Evolutionary conservation across 345 rosid species (phyloP), one percentile per base, ranked within the genome.

Genomic region (Brassica cretica): DNA sequence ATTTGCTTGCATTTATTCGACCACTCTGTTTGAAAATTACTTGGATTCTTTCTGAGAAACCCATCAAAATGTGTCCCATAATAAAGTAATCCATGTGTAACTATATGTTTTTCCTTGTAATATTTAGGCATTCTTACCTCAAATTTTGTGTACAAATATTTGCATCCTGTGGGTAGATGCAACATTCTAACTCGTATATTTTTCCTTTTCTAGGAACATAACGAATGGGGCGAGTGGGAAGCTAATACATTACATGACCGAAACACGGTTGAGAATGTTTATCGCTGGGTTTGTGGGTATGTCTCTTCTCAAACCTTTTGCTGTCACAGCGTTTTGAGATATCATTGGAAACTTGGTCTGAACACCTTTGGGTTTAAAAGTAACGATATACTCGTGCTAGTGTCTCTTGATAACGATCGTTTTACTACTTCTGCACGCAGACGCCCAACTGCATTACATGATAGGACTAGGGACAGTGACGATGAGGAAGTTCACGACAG

Each of bases 221-320:
- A 67, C 16, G 94, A 89, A 65, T 95, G 99, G 99, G 83, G 79
- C 18, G 91, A 87, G 71, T 95, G 99, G 99, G 94, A 91, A 79
- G 77, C 84, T 14, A 84, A 73, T 81, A 87, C 88, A 64, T 76
- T 95, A 81, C 97, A 90, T 71, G 92, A 88, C 67, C 92, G 99
- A 55, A 95, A 93, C 77, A 77, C 81, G 15, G 86, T 93, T 55
- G 99, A 95, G 83, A 93, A 94, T 86, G 98, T 94, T 64, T 90
- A 86, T 72, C 87, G 89, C 77, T 95, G 99, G 99, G 90, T 87
- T 72, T 95, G 99, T 76, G 98, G 98, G 99, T 93, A 86, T 78
- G 62, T 21, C 68, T 37, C 78, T 68, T 29, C 61, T 49, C 78
- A 35, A 61, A 59, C 82, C 29, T 65, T 33, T 33, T 74, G 21